Base-by-base conservation (phyloP, 495 filamentous ascomycete genomes). In the Cryomyces minteri region DNA sequence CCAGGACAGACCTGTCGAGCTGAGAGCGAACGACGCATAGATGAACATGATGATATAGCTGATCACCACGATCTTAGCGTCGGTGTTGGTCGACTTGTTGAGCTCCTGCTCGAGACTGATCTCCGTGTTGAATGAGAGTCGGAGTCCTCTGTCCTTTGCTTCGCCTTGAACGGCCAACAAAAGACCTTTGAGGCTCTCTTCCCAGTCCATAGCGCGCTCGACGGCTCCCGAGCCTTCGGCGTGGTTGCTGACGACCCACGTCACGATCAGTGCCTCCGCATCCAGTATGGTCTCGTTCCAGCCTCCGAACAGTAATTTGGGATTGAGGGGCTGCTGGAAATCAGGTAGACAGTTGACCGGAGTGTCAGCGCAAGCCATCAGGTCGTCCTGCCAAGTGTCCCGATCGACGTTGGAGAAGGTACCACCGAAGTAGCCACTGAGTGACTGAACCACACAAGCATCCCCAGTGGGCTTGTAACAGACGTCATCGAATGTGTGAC, bases 21-120 rank as follows among this genome's bases (percentile, higher is more conserved):
- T 92, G 4, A 98, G 64, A 4, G 90, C 87, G 32, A 98, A 56
- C 2, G 87, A 95, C 4, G 87, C 90, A 54, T 98, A 98, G 33
- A 98, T 60, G 58, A 98, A 96, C 90, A 98, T 98, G 62, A 94
- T 82, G 49, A 96, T 73, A 64, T 98, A 98, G 67, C 88, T 95
- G 62, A 96, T 82, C 38, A 92, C 80, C 10, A 98, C 77, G 51
- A 98, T 96, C 61, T 88, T 94, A 14, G 88, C 90, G 61, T 98
- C 90, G 3, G 90, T 95, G 59, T 98, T 98, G 33, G 84, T 94
- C 8, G 82, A 88, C 61, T 96, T 93, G 63, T 94, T 98, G 40
- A 86, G 68, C 55, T 98, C 90, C 57, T 93, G 71, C 55, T 96
- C 88, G 31, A 98, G 60, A 56, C 84, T 92, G 52, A 87, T 80